Conservation (phyloP, 805 yeast genomes). For the Ogataea trehalophila region DNA sequence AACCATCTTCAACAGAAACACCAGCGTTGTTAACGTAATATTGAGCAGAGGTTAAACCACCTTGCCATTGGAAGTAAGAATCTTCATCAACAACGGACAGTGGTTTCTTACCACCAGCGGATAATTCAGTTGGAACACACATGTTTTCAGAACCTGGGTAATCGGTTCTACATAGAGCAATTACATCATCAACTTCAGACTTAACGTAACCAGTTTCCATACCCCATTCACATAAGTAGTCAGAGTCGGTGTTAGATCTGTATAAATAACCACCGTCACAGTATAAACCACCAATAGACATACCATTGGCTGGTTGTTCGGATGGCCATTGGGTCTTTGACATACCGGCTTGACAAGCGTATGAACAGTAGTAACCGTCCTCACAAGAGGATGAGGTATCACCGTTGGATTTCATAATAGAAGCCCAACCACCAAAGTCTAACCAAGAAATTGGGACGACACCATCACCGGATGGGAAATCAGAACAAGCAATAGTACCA, state of each 20-base stretch:
- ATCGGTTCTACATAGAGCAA: conserved; percentile 96
- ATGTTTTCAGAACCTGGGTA: conserved; percentile 99
- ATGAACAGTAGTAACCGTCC: conserved; percentile 93
- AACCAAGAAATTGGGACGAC: conserved; percentile 57
- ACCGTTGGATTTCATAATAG: conserved; percentile 41
- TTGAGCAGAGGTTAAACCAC: conserved; percentile 84
- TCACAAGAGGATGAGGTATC: conserved; percentile 66
- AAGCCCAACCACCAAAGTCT: conserved; percentile 46
- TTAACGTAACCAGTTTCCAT: conserved; percentile 61
- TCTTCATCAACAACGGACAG: conserved; percentile 78
- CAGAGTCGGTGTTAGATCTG: conserved; percentile 65
- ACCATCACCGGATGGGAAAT: conserved; percentile 74
- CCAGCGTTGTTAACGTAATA: conserved; percentile 98
- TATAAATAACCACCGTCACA: conserved; percentile 83
- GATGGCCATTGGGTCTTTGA: conserved; percentile 98
- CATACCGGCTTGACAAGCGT: conserved; percentile 98
- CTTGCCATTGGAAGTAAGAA: conserved; percentile 77
- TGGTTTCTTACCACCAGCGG: conserved; percentile 59
- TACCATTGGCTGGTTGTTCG: conserved; percentile 81
- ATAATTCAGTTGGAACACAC: conserved; percentile 87
- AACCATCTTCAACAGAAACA: conserved; percentile 83
- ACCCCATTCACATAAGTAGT: conserved; percentile 88
- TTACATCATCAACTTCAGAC: conserved; percentile 55
- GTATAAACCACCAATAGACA: conserved; percentile 86
- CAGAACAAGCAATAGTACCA: conserved; percentile 63